Conservation (phyloP, 345 rosid genomes). For the Kandelia obovata region DNA sequence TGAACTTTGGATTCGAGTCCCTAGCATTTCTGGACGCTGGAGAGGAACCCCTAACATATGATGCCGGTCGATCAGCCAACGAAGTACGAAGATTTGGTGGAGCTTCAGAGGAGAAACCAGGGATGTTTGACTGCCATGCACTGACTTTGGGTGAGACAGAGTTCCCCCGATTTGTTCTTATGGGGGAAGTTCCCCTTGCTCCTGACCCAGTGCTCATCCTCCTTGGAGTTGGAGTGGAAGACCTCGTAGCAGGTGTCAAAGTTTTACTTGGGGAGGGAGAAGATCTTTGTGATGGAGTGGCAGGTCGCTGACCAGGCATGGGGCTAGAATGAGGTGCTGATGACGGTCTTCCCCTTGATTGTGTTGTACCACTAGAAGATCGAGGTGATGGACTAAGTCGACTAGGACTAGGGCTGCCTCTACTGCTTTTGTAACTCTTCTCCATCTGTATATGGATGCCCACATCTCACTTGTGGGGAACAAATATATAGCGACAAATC, state of each 20-base stretch:
- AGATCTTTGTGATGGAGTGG: constrained; percentile 64
- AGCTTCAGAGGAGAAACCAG: constrained; percentile 92
- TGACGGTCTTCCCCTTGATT: constrained; percentile 78
- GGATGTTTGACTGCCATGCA: constrained; percentile 88
- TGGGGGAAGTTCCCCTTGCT: constrained; percentile 75
- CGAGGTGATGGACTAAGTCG: constrained; percentile 90
- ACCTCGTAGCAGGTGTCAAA: constrained; percentile 58
- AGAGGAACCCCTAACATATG: constrained; percentile 94
- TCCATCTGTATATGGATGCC: constrained; percentile 61
- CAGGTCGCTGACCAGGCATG: constrained; percentile 42
- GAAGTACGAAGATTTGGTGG: constrained; percentile 99
- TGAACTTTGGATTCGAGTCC: constrained; percentile 48
- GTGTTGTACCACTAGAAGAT: constrained; percentile 54
- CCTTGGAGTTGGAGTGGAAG: constrained; percentile 72
- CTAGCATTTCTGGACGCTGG: constrained; percentile 91
- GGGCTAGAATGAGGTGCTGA: constrained; percentile 78
- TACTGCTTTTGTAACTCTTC: constrained; percentile 81
- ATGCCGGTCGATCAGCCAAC: constrained; percentile 81
- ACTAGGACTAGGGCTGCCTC: constrained; percentile 96
- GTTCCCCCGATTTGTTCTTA: constrained; percentile 64
- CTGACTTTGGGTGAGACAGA: constrained; percentile 87
- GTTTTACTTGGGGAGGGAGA: constrained; percentile 75
- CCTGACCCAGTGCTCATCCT: constrained; percentile 71
- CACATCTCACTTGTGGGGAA: constrained; percentile 3
- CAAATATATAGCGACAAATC: too few relatives aligned